Conservation (phyloP, 1,284 basidiomycete genomes). For the Leccinum fuscescens region DNA sequence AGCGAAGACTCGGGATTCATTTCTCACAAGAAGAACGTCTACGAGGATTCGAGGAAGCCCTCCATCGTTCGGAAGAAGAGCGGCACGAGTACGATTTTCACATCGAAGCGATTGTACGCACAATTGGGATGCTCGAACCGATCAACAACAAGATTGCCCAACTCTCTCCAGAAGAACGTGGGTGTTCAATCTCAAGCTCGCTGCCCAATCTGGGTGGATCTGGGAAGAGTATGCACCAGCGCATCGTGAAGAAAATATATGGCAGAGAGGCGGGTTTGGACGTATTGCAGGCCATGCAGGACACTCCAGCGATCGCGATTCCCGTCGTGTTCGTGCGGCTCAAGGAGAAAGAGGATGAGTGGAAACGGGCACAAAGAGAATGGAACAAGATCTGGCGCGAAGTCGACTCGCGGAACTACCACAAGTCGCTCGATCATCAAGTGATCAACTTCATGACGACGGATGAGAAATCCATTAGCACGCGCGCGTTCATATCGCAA, state of each 20-base stretch:
- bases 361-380: constrained; percentile 98
- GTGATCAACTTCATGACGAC: constrained; percentile 86
- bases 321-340: constrained; percentile 90
- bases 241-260: constrained; percentile 97
- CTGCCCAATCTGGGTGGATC: constrained; percentile 81
- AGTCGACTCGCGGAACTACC: constrained; percentile 91
- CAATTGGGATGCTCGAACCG: constrained; percentile 90
- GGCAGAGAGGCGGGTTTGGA: constrained; percentile 86
- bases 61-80: constrained; percentile 97
- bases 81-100: constrained; percentile 99
- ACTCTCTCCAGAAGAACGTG: constrained; percentile 80
- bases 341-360: constrained; percentile 97
- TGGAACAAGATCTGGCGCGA: constrained; percentile 99
- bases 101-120: constrained; percentile 94
- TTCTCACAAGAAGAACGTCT: constrained; percentile 92
- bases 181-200: constrained; percentile 77
- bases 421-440: constrained; percentile 92
- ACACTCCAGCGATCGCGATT: constrained; percentile 88
- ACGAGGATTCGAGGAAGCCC: constrained; percentile 98
- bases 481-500: constrained; percentile 85
- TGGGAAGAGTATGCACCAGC: constrained; percentile 90
- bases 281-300: constrained; percentile 90
- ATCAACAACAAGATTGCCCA: constrained; percentile 86
- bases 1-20: constrained; percentile 92
- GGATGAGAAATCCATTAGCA: constrained; percentile 89